These are phyloP conservation scores for Diaporthe sp. DNA, from an alignment of 2,329 filamentous ascomycete genomes.

Conservation along the genomic window DNA sequence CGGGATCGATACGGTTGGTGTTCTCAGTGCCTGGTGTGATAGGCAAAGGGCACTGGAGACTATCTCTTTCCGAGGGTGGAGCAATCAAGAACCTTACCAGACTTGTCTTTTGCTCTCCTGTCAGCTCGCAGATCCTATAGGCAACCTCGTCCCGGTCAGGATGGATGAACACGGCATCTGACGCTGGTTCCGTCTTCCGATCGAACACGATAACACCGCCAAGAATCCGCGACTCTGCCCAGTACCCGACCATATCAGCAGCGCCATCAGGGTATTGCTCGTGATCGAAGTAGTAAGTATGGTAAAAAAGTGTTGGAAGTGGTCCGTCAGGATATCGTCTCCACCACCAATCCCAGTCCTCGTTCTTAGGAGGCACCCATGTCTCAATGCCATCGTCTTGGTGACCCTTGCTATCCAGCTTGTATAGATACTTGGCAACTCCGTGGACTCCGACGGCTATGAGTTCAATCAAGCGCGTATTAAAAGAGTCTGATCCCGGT, in stretches of 20 bases:
- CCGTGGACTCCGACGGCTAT: not conserved
- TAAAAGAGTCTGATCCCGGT: not conserved
- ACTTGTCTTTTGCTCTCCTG: constrained; percentile 4
- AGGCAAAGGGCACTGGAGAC: not conserved
- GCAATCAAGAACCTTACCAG: not conserved
- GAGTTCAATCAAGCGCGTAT: not conserved
- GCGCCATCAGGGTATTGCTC: constrained; percentile 3
- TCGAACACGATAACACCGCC: constrained; percentile 3
- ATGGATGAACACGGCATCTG: constrained; percentile 2
- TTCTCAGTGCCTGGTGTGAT: not conserved
- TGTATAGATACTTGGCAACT: constrained; percentile 5
- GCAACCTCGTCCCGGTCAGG: not conserved
- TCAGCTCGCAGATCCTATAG: constrained; percentile 10
- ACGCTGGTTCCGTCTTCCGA: not conserved
- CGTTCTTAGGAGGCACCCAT: constrained; percentile 7
- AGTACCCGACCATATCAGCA: constrained; percentile 10
- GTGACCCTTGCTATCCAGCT: not conserved
- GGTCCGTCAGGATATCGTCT: not conserved
- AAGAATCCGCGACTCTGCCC: constrained; percentile 5
- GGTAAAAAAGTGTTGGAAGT: not conserved
- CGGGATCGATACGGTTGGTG: not conserved
- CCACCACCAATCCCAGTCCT: constrained; percentile 4
- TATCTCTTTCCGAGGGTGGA: not conserved
- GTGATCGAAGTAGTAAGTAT: not conserved
- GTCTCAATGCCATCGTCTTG: not conserved